Percentiles rank a stretch among this genome's conserved stretches.
phyloP scores from a whole-genome alignment of 768 basidiomycete species.

The Leccinum barrowsii region DNA sequence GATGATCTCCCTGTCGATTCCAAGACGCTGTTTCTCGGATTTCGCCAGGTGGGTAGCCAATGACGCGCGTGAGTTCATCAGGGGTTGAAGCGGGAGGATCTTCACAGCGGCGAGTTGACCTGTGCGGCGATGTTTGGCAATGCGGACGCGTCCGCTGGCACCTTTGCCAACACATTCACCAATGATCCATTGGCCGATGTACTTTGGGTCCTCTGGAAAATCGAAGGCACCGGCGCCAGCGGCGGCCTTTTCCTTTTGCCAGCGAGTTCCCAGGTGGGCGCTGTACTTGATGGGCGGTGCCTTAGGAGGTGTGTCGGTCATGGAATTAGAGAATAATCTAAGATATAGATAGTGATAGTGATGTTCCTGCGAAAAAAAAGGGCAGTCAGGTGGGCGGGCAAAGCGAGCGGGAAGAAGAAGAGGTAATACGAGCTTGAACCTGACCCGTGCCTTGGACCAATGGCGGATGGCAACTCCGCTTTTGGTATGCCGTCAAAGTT shows the following conservation, averaged over 20 bases:
- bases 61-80: conserved; percentile 69
- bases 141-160: conserved; percentile 90
- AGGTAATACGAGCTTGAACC: background rate
- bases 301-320: conserved; percentile 55
- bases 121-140: conserved; percentile 81
- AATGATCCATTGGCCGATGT: conserved; percentile 88
- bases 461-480: background rate
- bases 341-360: conserved; percentile 16
- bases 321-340: background rate
- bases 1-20: conserved; percentile 91
- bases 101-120: conserved; percentile 94
- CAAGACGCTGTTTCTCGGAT: conserved; percentile 77
- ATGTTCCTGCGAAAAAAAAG: conserved; percentile 4
- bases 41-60: conserved; percentile 64
- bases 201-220: conserved; percentile 78
- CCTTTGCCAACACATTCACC: conserved; percentile 95
- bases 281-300: conserved; percentile 70
- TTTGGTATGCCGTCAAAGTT: background rate
- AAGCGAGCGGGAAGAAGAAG: conserved; percentile 10
- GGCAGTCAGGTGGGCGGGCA: background rate
- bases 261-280: conserved; percentile 73
- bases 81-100: conserved; percentile 82
- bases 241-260: conserved; percentile 84
- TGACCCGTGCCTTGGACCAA: background rate
- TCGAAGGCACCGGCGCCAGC: conserved; percentile 75